Percentiles rank a stretch among this genome's conserved stretches.
Evolutionary conservation across 257 asterid genomes (phyloP).

Genomic region (Jacaranda copaia): DNA sequence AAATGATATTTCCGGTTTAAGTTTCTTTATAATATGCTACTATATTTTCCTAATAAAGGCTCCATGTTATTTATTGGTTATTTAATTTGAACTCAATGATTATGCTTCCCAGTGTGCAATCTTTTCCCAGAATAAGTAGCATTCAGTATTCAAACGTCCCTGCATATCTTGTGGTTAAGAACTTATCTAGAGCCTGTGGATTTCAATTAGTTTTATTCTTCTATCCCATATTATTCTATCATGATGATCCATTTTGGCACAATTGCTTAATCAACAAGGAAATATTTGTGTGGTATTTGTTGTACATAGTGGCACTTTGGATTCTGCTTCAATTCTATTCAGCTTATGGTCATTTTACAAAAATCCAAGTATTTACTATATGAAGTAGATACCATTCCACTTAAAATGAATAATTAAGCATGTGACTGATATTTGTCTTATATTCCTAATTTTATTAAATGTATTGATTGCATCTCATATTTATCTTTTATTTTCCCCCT

Average conservation of each 20-base stretch:
- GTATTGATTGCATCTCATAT: neutral
- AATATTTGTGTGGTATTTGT: neutral
- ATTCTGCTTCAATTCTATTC: neutral
- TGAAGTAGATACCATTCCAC: neutral
- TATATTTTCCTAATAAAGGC: neutral
- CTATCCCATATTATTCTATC: neutral
- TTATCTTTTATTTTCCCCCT: constrained; percentile 22
- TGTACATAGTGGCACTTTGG: constrained; percentile 9
- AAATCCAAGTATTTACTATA: neutral
- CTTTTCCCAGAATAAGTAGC: constrained; percentile 7
- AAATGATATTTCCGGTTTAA: neutral
- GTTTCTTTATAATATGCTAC: neutral
- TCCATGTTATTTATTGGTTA: constrained; percentile 3
- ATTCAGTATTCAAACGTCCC: constrained; percentile 15
- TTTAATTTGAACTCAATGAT: constrained; percentile 14
- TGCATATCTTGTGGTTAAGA: neutral
- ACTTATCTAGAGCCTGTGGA: neutral
- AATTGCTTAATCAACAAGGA: neutral
- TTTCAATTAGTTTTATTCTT: neutral
- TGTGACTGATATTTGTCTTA: constrained; percentile 8
- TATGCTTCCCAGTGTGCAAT: neutral
- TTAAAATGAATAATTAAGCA: neutral
- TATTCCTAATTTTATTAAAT: neutral
- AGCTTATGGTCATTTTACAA: neutral
- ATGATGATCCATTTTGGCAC: neutral